phyloP scores from a whole-genome alignment of 345 rosid genomes.

The Brassica juncea region DNA sequence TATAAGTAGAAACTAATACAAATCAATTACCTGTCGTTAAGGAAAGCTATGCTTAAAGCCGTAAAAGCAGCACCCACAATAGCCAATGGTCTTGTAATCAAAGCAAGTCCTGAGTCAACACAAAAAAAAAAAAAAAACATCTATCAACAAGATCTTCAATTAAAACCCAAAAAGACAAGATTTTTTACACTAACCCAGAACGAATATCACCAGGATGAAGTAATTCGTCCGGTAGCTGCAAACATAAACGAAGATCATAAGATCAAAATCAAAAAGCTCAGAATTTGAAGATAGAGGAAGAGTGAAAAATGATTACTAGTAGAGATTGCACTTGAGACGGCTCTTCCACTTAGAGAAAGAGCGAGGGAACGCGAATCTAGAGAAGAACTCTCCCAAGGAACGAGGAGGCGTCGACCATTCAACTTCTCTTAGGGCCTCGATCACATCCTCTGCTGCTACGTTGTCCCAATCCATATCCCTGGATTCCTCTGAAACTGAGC shows the following conservation, averaged over 20 bases:
- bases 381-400: slow-evolving; percentile 41
- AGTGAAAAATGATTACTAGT: slow-evolving; percentile 24
- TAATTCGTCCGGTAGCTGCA: slow-evolving; percentile 44
- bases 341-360: slow-evolving; percentile 44
- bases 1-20: slow-evolving; percentile 14
- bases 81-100: slow-evolving; percentile 42
- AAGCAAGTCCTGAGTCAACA: slow-evolving; percentile 30
- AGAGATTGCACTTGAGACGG: slow-evolving; percentile 46
- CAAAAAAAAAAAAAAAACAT: slow-evolving; percentile 1
- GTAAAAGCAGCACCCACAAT: slow-evolving; percentile 39
- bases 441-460: slow-evolving; percentile 45
- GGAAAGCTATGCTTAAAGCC: slow-evolving; percentile 41
- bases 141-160: not conserved
- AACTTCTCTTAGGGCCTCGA: slow-evolving; percentile 45
- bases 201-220: slow-evolving; percentile 37
- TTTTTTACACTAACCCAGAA: slow-evolving; percentile 28
- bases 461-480: slow-evolving; percentile 43
- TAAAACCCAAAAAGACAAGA: not conserved
- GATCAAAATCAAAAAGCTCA: not conserved
- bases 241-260: slow-evolving; percentile 4
- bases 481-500: not conserved
- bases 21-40: slow-evolving; percentile 39
- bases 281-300: slow-evolving; percentile 11
- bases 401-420: slow-evolving; percentile 47
- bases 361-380: slow-evolving; percentile 44